These are phyloP conservation scores for Domatiomyces globalis DNA, from an alignment of 2,329 filamentous ascomycete species.

Conservation along the genomic window DNA sequence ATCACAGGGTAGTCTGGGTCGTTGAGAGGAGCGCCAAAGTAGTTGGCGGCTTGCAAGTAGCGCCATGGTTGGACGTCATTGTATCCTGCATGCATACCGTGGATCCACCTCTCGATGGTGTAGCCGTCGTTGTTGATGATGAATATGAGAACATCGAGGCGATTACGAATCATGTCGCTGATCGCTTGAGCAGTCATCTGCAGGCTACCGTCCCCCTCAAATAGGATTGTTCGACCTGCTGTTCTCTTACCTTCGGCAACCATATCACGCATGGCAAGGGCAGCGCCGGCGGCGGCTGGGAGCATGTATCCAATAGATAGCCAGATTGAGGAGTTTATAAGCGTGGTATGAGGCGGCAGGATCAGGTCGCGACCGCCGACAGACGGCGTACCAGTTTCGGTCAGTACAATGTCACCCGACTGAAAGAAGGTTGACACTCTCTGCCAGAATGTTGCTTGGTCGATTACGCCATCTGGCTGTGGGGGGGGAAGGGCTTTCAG, in stretches of 20 bases:
- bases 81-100: conserved; percentile 39
- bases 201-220: conserved; percentile 50
- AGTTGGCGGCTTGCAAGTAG: conserved; percentile 33
- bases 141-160: conserved; percentile 36
- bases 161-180: conserved; percentile 45
- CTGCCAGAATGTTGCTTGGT: conserved; percentile 45
- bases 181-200: conserved; percentile 55
- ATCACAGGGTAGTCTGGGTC: conserved; percentile 16
- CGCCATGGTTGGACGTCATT: conserved; percentile 43
- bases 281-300: conserved; percentile 41
- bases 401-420: conserved; percentile 41
- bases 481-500: conserved; percentile 33
- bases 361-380: conserved; percentile 39
- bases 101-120: conserved; percentile 44
- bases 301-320: conserved; percentile 49
- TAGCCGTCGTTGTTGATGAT: conserved; percentile 48
- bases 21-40: conserved; percentile 15
- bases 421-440: conserved; percentile 43
- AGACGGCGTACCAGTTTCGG: conserved; percentile 46
- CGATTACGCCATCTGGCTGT: conserved; percentile 36
- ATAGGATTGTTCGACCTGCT: conserved; percentile 40
- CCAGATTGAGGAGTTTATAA: conserved; percentile 43
- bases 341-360: conserved; percentile 35
- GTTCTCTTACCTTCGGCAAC: conserved; percentile 36
- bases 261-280: conserved; percentile 40